Percentiles rank a stretch among this genome's conserved stretches.
Conservation (phyloP, 129 eudicot species). For the Lactuca saligna region DNA sequence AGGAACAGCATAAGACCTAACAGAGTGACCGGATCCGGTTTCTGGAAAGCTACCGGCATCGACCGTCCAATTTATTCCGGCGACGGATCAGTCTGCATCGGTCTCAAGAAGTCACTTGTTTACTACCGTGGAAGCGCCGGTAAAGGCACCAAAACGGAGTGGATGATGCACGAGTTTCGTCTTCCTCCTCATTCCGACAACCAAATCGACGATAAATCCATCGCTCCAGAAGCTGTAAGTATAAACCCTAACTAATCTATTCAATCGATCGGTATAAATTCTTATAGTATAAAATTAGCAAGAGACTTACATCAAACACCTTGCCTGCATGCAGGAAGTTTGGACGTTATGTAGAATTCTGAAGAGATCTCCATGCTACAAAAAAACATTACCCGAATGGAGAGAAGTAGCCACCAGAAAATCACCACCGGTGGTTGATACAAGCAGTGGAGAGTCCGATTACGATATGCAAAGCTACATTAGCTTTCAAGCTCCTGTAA, state of each 20-base stretch:
- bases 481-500: slow-evolving; percentile 41
- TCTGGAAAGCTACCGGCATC: slow-evolving; percentile 97
- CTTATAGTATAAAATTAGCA: background rate
- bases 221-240: slow-evolving; percentile 75
- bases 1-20: slow-evolving; percentile 91
- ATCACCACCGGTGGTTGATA: slow-evolving; percentile 25
- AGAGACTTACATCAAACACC: slow-evolving; percentile 15
- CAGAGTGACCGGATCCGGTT: slow-evolving; percentile 93
- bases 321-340: slow-evolving; percentile 64
- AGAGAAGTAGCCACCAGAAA: slow-evolving; percentile 36
- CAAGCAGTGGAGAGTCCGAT: slow-evolving; percentile 61
- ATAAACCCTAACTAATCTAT: background rate
- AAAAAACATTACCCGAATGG: slow-evolving; percentile 58
- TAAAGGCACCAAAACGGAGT: slow-evolving; percentile 82
- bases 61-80: slow-evolving; percentile 64
- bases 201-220: slow-evolving; percentile 26
- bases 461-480: slow-evolving; percentile 44
- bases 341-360: slow-evolving; percentile 87
- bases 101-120: slow-evolving; percentile 76
- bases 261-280: background rate
- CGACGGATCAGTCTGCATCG: slow-evolving; percentile 51
- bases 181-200: slow-evolving; percentile 48
- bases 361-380: slow-evolving; percentile 50
- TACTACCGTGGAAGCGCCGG: slow-evolving; percentile 82
- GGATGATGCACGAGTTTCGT: slow-evolving; percentile 94